phyloP scores from a whole-genome alignment of 192 early-diverging fungal species.

The Polychytrium aggregatum region DNA sequence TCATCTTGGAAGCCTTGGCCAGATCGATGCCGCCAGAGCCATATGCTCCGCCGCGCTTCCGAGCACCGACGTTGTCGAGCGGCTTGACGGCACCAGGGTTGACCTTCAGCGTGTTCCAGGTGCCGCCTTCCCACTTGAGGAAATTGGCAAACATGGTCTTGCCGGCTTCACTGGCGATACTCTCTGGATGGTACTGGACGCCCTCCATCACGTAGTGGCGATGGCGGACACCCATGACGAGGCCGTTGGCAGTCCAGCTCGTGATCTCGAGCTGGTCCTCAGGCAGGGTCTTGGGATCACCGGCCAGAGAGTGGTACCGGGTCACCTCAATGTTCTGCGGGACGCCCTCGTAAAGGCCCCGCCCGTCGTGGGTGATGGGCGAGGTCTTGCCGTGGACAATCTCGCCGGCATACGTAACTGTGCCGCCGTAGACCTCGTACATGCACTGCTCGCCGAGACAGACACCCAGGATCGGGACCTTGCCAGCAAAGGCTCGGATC shows the following conservation, averaged over 20 bases:
- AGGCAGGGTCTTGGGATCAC: slow-evolving; percentile 70
- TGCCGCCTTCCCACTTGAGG: slow-evolving; percentile 72
- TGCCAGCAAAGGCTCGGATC: slow-evolving; percentile 80
- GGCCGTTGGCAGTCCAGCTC: slow-evolving; percentile 66
- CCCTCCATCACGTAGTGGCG: slow-evolving; percentile 81
- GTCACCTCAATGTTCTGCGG: slow-evolving; percentile 80
- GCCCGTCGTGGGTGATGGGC: slow-evolving; percentile 79
- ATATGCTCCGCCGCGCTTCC: too few relatives aligned
- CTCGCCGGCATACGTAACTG: slow-evolving; percentile 86
- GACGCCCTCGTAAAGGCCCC: slow-evolving; percentile 75
- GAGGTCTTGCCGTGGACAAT: slow-evolving; percentile 96
- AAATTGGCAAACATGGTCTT: slow-evolving; percentile 84
- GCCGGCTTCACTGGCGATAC: slow-evolving; percentile 89
- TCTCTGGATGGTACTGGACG: slow-evolving; percentile 97
- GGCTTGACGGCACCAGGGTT: too few relatives aligned
- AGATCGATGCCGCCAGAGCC: slow-evolving; percentile 29
- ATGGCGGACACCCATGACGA: slow-evolving; percentile 96
- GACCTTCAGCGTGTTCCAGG: slow-evolving; percentile 55
- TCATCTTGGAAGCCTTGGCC: slow-evolving; percentile 34
- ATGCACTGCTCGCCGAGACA: slow-evolving; percentile 98
- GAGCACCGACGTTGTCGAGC: background rate
- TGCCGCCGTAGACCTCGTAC: slow-evolving; percentile 90
- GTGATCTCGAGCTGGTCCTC: slow-evolving; percentile 69
- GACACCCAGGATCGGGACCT: slow-evolving; percentile 91
- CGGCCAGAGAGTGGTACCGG: slow-evolving; percentile 94